Base-by-base conservation (phyloP, 2,329 filamentous ascomycete species). In the Colletotrichum noveboracense region DNA sequence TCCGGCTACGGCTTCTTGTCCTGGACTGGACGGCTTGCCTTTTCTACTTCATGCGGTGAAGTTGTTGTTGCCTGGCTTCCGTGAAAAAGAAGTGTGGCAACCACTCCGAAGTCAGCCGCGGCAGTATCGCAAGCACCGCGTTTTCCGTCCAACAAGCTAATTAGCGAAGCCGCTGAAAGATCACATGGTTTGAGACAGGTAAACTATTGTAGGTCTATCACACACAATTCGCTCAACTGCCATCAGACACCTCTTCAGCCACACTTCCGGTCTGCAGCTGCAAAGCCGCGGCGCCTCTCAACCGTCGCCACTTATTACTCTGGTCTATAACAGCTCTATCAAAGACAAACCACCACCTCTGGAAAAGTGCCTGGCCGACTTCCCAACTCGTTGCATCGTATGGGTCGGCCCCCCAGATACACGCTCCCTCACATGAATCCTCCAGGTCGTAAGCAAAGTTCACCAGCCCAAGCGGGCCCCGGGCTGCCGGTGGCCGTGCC, bases 331-430 rank as follows among this genome's bases (percentile, higher is more conserved):
- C 86, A 13, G 84, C 83, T 10, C 85, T 80, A 78, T 92, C 90
- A 79, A 92, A 89, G 43, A 90, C 81, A 82, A 91, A 92, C 90
- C 90, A 93, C 91, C 91, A 92, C 55, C 87, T 85, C 80, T 88
- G 86, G 80, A 91, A 92, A 26, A 92, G 81, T n/a, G 86, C 79
- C 80, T 92, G 89, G 2, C 90, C 90, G 14, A 92, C 85, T 80
- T 93, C 91, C 90, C 90, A 93, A 34, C 84, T 85, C 28, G 80
- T 79, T 7, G 85, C 82, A 65, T 89, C 85, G 76, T 87, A 89
- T 24, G 89, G 87, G 76, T 91, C 88, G 1, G 82, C 79, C 6
- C 88, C 87, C 80, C 86, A 88, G 76, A 92, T 85, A 14, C 87
- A 80, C 67, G 88, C 78, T 1, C 90, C 90, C 77, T 92, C 90